Conservation (phyloP, 345 rosid species). For the Aquilaria sinensis region DNA sequence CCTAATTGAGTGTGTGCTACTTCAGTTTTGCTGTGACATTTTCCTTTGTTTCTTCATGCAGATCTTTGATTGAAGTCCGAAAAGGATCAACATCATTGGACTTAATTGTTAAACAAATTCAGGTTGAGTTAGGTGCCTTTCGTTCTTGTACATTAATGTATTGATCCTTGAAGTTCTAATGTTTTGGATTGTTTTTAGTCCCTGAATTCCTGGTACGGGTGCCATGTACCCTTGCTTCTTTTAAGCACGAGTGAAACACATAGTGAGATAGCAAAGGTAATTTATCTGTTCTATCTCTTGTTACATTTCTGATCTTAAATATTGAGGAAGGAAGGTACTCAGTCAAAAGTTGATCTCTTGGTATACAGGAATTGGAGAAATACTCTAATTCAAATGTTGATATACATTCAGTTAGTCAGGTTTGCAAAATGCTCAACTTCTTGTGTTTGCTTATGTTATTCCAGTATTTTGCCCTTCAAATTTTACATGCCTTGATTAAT, state of each 20-base stretch:
- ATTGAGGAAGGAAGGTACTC: conserved; percentile 11
- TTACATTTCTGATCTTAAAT: conserved; percentile 5
- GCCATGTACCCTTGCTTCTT: conserved; percentile 43
- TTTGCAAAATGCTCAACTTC: conserved; percentile 12
- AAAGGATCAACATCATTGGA: conserved; percentile 40
- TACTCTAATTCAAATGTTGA: conserved; percentile 31
- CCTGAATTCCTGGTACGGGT: conserved; percentile 46
- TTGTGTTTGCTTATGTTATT: conserved; percentile 4
- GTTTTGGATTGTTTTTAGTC: conserved; percentile 26
- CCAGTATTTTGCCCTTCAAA: background rate
- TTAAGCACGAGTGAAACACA: conserved; percentile 30
- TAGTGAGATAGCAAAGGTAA: conserved; percentile 36
- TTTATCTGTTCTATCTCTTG: conserved; percentile 7
- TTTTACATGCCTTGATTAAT: conserved; percentile 5
- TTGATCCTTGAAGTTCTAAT: background rate
- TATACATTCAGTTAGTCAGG: conserved; percentile 37
- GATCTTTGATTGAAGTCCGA: conserved; percentile 40
- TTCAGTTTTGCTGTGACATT: background rate
- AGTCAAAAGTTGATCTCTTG: conserved; percentile 7
- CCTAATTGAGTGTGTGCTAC: too few species aligned
- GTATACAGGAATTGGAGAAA: conserved; percentile 40
- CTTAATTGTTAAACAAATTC: conserved; percentile 36
- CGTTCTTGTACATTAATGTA: background rate
- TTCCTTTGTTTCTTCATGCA: conserved; percentile 11
- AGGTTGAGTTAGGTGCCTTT: conserved; percentile 24